Evolutionary conservation across 1,139 yeast genomes (phyloP), one percentile per base, ranked within the genome.

Genomic region (Pichia sp.): DNA sequence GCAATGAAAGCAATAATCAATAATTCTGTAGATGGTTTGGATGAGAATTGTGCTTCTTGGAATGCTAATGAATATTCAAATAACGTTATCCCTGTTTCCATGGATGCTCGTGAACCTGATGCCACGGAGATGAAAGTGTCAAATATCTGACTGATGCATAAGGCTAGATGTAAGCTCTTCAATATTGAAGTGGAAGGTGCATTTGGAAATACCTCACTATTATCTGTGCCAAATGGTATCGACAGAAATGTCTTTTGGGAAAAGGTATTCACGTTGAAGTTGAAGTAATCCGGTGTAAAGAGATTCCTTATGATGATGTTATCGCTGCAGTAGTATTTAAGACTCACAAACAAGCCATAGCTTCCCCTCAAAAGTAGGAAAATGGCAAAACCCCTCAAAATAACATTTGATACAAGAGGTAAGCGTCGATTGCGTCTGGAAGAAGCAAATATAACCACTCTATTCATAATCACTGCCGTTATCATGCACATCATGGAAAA

Each of bases 31-130:
- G 77, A 64, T 6, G 37, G 22, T n/a, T 32, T 27, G 6, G 33
- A 22, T 8, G 85, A 79, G 16, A 33, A 29, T 26, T 58, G 59
- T 22, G 71, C 75, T 49, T 80, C 88, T 51, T 81, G 87, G 51
- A 79, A 80, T 11, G 85, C 83, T 21, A 80, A 57, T 1, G 87
- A 78, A 50, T 76, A 80, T 51, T 82, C 93, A 55, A 82, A 80
- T 22, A 81, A 59, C 0, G 91, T 77, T 46, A 81, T 63, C 0
- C 87, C 87, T 9, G 81, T 69, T 45, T 80, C 91, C 9, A 74
- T 69, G 38, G 69, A 67, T 2, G 86, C 83, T 31, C 67, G 66
- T 23, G 60, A 59, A 7, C 84, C 85, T 38, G 70, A 69, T 3
- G 78, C 66, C 15, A 74, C 75, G 7, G 83, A 67, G 2, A 77